Base-by-base conservation (phyloP, 352 stramenopile species). In the Plasmopara muralis region DNA sequence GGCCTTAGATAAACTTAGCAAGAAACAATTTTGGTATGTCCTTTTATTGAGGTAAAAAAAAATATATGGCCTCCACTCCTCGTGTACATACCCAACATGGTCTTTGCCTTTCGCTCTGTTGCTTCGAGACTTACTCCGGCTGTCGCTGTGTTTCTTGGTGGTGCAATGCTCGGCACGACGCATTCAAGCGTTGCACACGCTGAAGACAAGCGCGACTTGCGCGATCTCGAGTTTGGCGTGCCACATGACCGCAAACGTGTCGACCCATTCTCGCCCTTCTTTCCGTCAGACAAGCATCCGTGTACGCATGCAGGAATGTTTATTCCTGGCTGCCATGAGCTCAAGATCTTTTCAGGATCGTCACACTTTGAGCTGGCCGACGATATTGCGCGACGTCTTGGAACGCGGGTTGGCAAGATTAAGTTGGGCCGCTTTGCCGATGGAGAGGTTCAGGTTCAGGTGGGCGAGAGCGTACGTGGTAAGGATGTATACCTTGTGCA, bases 401-500 rank as follows among this genome's bases (percentile, higher is more conserved):
- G 88, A 44, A 95, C 78, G 61, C 72, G 83, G 30, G 77, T 97
- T 20, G 85, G 86, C 34, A 91, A 93, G 45, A 70, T 95, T 55
- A 95, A 82, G 55, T 74, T 96, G 29, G 81, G 84, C 2, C 80
- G 85, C 43, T 97, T 97, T 62, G 85, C 89, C 0, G 91, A 97
- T 50, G 91, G 91, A 38, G 91, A 97, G 50, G 89, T 97, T 52
- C 87, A 93, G 50, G 78, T 97, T 41, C 86, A 97, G 57, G 87
- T 97, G 47, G 86, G 90, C 39, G 91, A 97, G 68, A 95, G 77
- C 41, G 85, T 97, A 47, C 83, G 89, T 37, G 89, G 90, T 38
- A 96, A 96, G 71, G 92, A 98, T 62, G 89, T 97, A 43, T 98
- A 97, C 68, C 69, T 97, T 37, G 84, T 97, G 49, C 92, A 98